These are phyloP conservation scores for Crithidia fasciculata DNA, from an alignment of 208 protist genomes.

Conservation along the genomic window DNA sequence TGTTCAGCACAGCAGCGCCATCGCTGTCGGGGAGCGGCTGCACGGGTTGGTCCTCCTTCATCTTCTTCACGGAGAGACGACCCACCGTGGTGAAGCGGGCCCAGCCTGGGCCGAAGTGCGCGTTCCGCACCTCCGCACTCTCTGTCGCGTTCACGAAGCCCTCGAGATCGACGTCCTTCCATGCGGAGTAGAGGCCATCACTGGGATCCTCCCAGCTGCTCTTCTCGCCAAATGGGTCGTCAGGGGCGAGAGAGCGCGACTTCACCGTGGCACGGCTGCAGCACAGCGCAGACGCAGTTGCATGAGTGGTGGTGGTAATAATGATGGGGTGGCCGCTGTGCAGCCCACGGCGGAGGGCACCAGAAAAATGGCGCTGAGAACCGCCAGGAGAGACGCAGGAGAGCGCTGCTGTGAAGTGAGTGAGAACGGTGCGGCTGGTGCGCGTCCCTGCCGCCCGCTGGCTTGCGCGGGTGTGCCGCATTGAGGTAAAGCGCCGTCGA, in stretches of 20 bases:
- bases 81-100: conserved; percentile 74
- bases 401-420: neutral
- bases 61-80: conserved; percentile 62
- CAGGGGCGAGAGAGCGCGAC: conserved; percentile 54
- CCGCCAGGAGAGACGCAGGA: too few relatives aligned
- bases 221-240: conserved; percentile 83
- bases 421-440: neutral
- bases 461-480: neutral
- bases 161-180: conserved; percentile 69
- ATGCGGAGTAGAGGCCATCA: conserved; percentile 65
- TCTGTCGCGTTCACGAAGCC: conserved; percentile 68
- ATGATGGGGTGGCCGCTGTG: too few relatives aligned
- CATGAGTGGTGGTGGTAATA: too few relatives aligned
- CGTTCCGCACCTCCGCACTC: conserved; percentile 66
- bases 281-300: neutral
- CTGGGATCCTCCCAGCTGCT: conserved; percentile 69
- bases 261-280: conserved; percentile 31
- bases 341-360: too few relatives aligned
- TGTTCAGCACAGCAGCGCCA: too few relatives aligned
- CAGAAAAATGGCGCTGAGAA: too few relatives aligned
- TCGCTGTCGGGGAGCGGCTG: neutral
- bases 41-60: conserved; percentile 41
- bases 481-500: neutral
- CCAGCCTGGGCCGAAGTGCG: conserved; percentile 87
- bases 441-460: neutral